These are phyloP conservation scores for Pichia eremophila DNA, from an alignment of 805 yeast genomes.

Conservation along the genomic window DNA sequence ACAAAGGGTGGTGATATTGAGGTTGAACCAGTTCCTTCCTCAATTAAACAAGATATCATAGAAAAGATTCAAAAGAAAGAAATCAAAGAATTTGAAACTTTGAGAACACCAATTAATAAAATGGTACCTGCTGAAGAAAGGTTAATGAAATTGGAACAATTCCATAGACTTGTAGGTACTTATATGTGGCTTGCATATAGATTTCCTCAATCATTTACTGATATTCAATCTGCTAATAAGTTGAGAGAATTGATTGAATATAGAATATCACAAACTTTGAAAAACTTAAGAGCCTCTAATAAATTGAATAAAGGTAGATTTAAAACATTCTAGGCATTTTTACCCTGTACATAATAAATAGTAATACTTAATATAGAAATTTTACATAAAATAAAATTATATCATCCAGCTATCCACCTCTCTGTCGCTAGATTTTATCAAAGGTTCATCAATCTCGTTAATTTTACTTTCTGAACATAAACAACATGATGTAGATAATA, in stretches of 20 bases:
- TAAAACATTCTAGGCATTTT: slow-evolving; percentile 9
- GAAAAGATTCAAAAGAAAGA: slow-evolving; percentile 9
- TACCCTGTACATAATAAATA: background rate
- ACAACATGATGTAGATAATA: slow-evolving; percentile 58
- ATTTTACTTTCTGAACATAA: slow-evolving; percentile 71
- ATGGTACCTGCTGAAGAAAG: slow-evolving; percentile 23
- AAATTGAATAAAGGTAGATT: slow-evolving; percentile 12
- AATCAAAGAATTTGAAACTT: slow-evolving; percentile 10
- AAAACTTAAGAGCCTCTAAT: slow-evolving; percentile 19
- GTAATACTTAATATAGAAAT: background rate
- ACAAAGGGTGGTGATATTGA: slow-evolving; percentile 12
- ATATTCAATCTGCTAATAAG: slow-evolving; percentile 63
- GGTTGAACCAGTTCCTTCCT: slow-evolving; percentile 22
- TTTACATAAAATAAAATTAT: slow-evolving; percentile 11
- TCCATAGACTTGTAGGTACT: slow-evolving; percentile 58
- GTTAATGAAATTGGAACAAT: slow-evolving; percentile 41
- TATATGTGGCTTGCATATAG: slow-evolving; percentile 84
- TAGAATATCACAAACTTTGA: slow-evolving; percentile 42
- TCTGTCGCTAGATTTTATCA: slow-evolving; percentile 33
- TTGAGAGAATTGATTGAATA: slow-evolving; percentile 62
- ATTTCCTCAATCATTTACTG: slow-evolving; percentile 74
- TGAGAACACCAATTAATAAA: slow-evolving; percentile 12
- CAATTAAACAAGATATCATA: slow-evolving; percentile 12
- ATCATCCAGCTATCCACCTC: slow-evolving; percentile 43
- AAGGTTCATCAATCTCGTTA: slow-evolving; percentile 56